A percentile compares a stretch with the other conserved stretches of the same genome.
Conservation (phyloP, 2,329 filamentous ascomycete species). For the Pestalotiopsis sp. region DNA sequence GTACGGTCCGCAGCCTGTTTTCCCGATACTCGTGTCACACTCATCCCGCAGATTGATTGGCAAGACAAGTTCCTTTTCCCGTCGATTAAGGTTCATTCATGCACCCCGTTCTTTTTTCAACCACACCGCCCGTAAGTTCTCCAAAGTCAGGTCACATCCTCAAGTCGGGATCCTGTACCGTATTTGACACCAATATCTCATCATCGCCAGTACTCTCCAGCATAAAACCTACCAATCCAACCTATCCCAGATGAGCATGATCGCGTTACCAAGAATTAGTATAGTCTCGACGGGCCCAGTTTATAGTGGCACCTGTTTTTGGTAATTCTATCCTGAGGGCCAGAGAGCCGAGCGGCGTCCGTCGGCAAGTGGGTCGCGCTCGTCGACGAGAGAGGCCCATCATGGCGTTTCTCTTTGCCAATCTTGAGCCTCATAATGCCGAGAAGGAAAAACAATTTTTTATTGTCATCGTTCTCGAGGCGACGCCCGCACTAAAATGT, state of each 20-base stretch:
- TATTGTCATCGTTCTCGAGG: background rate
- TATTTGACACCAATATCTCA: no score
- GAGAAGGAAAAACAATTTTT: background rate
- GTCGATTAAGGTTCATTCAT: background rate
- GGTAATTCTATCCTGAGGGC: background rate
- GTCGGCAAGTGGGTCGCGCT: background rate
- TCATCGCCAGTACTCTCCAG: no score
- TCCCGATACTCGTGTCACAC: background rate
- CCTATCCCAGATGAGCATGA: background rate
- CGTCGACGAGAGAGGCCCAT: background rate
- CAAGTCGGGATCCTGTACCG: no score
- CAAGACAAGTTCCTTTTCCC: background rate
- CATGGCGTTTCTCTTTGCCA: background rate
- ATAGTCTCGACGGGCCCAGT: background rate
- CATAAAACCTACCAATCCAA: no score
- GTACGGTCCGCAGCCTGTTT: background rate
- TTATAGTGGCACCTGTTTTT: background rate
- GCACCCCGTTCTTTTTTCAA: background rate
- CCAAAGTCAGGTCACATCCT: no score
- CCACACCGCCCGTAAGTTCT: background rate
- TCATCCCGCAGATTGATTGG: background rate
- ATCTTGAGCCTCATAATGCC: conserved; percentile 2
- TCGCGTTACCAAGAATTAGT: background rate
- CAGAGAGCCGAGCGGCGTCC: background rate
- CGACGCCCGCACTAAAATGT: background rate